Evolutionary conservation across 306 rosid species (phyloP), one percentile per base, ranked within the genome.

Genomic region (Alnus glutinosa): DNA sequence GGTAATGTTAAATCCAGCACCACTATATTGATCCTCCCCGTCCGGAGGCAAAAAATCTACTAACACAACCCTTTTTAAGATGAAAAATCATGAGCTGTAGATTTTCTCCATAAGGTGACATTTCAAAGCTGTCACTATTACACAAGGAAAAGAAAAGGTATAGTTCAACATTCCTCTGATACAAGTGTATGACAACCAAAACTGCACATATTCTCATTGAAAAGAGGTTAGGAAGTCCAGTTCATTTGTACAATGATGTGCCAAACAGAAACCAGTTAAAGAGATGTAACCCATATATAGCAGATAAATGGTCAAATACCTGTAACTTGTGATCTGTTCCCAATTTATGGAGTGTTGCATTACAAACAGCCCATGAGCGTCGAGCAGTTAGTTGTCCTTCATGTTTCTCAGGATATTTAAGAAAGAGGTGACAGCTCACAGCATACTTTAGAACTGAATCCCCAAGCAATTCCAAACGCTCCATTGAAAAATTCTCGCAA

Each of bases 401-500:
- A 57, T 93, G 93, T 66, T 79, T 90, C 70, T 88, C 74, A 36
- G 96, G 94, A 84, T 88, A 83, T 47, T 95, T 90, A 49, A 93
- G 94, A 89, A 86, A 95, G 72, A 90, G 93, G 70, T 91, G 90
- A 84, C 98, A 93, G 80, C 99, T 86, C 66, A 92, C 90, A 16
- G 75, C 89, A 81, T 91, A 95, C 84, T 95, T 95, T 73, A 95
- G 81, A 79, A 93, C 89, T 10, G 99, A 95, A 86, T 95, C 99
- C 49, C 99, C 99, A 28, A 93, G 99, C 82, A 95, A 86, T 85
- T 95, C 99, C 82, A 93, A 89, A 52, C 99, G 98, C 87, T 95
- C 99, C 94, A 95, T 87, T 50, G 98, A 93, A 81, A 91, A 88
- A 1, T 59, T 89, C 84, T 95, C 98, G 67, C 81, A 77, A 72